These are phyloP conservation scores for Obba rivulosa DNA, from an alignment of 768 basidiomycete genomes.

Conservation along the genomic window DNA sequence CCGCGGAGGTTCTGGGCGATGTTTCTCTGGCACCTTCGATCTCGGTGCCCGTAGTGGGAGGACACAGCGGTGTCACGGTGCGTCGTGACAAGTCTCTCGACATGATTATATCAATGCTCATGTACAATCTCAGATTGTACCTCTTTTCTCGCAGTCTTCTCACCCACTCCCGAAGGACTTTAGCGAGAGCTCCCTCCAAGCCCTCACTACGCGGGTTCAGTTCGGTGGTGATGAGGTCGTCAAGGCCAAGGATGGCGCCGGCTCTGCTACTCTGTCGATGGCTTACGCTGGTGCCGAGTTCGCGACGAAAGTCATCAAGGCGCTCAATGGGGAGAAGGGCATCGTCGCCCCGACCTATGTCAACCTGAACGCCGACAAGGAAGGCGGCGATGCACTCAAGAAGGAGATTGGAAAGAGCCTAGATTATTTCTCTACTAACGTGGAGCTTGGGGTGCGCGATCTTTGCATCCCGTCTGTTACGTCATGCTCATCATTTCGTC, in stretches of 20 bases:
- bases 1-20: slow-evolving; percentile 71
- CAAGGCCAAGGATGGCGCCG: slow-evolving; percentile 91
- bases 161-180: slow-evolving; percentile 64
- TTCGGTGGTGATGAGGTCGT: slow-evolving; percentile 98
- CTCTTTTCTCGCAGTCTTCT: slow-evolving; percentile 86
- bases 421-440: slow-evolving; percentile 83
- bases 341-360: slow-evolving; percentile 84
- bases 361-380: slow-evolving; percentile 64
- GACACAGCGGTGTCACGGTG: slow-evolving; percentile 90
- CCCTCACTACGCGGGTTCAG: slow-evolving; percentile 81
- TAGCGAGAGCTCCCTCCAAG: slow-evolving; percentile 42
- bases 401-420: slow-evolving; percentile 72
- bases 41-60: slow-evolving; percentile 88
- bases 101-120: neutral
- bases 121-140: slow-evolving; percentile 65
- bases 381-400: slow-evolving; percentile 67
- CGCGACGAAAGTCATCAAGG: slow-evolving; percentile 74
- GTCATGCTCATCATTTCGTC: slow-evolving; percentile 1
- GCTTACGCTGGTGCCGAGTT: slow-evolving; percentile 93
- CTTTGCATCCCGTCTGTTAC: neutral
- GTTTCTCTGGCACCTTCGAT: slow-evolving; percentile 55
- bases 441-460: slow-evolving; percentile 78
- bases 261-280: slow-evolving; percentile 97
- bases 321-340: slow-evolving; percentile 83
- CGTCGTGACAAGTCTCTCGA: slow-evolving; percentile 20